Conservation (phyloP, 768 basidiomycete species). For the Holtermanniella nyarrowii region DNA sequence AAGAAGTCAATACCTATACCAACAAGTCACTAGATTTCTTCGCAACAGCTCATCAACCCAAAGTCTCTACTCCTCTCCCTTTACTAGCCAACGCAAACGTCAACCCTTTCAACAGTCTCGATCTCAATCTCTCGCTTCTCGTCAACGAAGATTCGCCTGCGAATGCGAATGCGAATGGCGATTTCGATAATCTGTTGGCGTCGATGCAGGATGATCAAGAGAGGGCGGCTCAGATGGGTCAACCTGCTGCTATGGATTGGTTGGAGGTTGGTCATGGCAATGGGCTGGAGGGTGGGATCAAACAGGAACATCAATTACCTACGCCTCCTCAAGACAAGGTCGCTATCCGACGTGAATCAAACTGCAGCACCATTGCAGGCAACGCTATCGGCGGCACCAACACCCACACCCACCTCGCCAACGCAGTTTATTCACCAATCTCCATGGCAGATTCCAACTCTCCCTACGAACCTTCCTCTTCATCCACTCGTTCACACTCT, state of each 20-base stretch:
- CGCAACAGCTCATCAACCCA: background rate
- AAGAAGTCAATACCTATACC: background rate
- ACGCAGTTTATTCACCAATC: background rate
- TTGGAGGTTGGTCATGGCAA: background rate
- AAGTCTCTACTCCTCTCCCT: background rate
- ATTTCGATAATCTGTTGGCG: background rate
- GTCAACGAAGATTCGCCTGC: background rate
- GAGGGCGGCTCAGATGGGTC: background rate
- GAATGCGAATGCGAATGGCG: background rate
- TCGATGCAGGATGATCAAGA: background rate
- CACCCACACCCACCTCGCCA: background rate
- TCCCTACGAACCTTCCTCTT: background rate
- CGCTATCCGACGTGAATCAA: background rate
- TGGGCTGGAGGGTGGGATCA: background rate
- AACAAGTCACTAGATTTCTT: background rate
- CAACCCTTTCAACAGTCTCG: background rate
- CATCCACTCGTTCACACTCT: background rate
- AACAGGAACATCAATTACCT: background rate
- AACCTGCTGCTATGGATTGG: background rate
- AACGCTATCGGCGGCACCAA: background rate
- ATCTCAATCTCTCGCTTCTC: background rate
- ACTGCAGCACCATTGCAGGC: background rate
- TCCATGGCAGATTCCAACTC: background rate
- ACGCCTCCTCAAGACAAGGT: background rate
- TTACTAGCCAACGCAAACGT: background rate